Conservation (phyloP, 228 moss, liverwort and hornwort species). For the Sphagnum fallax region DNA sequence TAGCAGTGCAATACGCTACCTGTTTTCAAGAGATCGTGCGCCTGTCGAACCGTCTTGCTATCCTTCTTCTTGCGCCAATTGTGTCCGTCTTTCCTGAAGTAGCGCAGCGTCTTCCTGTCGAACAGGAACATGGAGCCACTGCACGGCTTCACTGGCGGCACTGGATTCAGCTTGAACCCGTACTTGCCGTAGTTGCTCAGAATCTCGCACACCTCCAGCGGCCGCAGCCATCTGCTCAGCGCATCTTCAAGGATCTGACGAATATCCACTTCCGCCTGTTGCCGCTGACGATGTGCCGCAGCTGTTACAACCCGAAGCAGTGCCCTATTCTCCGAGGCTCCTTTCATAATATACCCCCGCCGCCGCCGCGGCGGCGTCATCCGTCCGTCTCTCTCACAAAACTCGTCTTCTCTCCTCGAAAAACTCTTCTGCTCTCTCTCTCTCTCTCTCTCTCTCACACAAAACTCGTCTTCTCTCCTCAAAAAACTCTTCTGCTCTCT, state of each 20-base stretch:
- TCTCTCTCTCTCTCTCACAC: no score
- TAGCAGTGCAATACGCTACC: conserved; percentile 96
- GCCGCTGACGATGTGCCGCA: no score
- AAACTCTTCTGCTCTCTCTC: no score
- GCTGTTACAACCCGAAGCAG: no score
- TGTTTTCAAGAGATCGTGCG: conserved; percentile 89
- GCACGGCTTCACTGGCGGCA: conserved; percentile 50
- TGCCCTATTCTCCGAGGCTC: no score
- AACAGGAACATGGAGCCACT: conserved; percentile 90
- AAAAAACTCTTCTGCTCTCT: no score
- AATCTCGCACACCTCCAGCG: conserved; percentile 75
- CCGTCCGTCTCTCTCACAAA: no score
- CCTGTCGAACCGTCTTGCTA: conserved; percentile 90
- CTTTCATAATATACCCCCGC: no score
- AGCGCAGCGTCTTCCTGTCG: conserved; percentile 80
- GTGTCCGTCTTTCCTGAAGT: conserved; percentile 95
- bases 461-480: no score
- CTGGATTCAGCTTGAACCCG: conserved; percentile 71
- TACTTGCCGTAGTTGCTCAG: conserved; percentile 59
- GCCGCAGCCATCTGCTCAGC: conserved; percentile 68
- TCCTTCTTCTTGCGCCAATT: conserved; percentile 99
- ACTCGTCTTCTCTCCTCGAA: no score
- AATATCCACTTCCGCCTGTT: conserved; percentile 52
- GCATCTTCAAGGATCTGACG: conserved; percentile 70
- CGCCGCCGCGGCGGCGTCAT: no score